Evolutionary conservation across 768 basidiomycete species (phyloP), one percentile per base, ranked within the genome.

Genomic region (Leccinum incarnatum): DNA sequence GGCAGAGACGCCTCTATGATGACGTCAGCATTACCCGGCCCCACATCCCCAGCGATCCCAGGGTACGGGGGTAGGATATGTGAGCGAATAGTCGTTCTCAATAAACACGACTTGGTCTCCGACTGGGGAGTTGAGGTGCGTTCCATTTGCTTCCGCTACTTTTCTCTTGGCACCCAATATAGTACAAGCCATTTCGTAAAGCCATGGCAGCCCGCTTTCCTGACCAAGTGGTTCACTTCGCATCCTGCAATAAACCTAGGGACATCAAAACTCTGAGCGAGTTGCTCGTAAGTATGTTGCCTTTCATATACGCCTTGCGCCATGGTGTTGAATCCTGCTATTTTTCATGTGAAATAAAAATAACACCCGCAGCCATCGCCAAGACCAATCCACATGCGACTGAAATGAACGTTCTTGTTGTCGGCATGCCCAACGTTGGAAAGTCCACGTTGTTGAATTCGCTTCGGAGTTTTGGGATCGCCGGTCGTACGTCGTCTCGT

Each of bases 351-450:
- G 17, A n/a, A 23, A 61, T 21, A n/a, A 58, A 48, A 57, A 37
- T 48, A 34, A 12, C 25, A 15, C 3, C 30, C 60, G 15, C 51
- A 93, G 90, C 83, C 65, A 81, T 91, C 64, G 88, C 90, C 32
- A 84, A 83, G 66, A 77, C 79, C 45, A 81, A 87, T 69, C 84
- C 84, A 53, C 83, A 91, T 62, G 81, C 84, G 50, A 83, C 86
- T 65, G 90, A 90, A 70, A 76, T 93, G 64, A 94, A 95, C 66
- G 88, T 98, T 7, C 81, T 98, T 2, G 93, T 98, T 23, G 88
- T 97, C 58, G 97, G 97, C 23, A 98, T 99, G 96, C 97, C 97
- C 17, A 98, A 98, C 72, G 94, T 98, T 50, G 96, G 96, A 45
- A 98, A 99, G 76, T 98, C 95, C 14, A 95, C 93, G 2, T 75